A percentile compares a stretch with the other conserved stretches of the same genome.
Evolutionary conservation across 768 basidiomycete genomes (phyloP).

Genomic region (Boletus edulis): DNA sequence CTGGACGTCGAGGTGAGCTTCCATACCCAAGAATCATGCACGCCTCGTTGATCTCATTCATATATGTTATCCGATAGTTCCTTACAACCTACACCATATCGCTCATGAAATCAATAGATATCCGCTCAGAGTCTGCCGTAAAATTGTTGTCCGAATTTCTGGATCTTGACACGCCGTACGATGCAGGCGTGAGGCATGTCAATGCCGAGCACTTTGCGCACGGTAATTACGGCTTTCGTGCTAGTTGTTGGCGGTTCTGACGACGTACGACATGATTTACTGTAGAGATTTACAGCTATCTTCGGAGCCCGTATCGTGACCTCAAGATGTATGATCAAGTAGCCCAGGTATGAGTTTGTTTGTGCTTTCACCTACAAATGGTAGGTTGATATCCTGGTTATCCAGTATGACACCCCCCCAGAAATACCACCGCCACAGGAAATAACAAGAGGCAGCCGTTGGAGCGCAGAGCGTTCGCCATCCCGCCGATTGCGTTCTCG

Average conservation of each 20-base stretch:
- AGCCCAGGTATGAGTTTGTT: constrained; percentile 61
- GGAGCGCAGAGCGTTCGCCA: constrained; percentile 24
- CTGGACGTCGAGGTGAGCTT: constrained; percentile 81
- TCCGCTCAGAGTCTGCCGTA: constrained; percentile 85
- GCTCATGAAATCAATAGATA: constrained; percentile 89
- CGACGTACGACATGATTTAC: background rate
- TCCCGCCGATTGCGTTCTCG: constrained; percentile 25
- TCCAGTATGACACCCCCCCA: constrained; percentile 58
- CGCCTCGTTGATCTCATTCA: constrained; percentile 11
- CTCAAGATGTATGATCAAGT: constrained; percentile 76
- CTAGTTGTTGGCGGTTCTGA: background rate
- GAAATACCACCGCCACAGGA: constrained; percentile 37
- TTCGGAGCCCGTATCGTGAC: constrained; percentile 87
- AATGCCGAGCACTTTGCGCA: constrained; percentile 95
- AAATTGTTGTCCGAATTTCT: constrained; percentile 85
- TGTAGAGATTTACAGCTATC: constrained; percentile 83
- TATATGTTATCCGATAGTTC: constrained; percentile 51
- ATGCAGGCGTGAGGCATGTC: constrained; percentile 51
- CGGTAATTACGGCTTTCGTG: constrained; percentile 47
- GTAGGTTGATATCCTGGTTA: constrained; percentile 6
- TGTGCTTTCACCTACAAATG: background rate
- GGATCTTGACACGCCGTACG: constrained; percentile 66
- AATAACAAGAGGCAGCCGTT: constrained; percentile 23
- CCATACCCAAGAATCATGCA: background rate
- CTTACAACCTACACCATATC: constrained; percentile 86